Conservation (phyloP, 345 rosid species). For the Ceriops zippeliana region DNA sequence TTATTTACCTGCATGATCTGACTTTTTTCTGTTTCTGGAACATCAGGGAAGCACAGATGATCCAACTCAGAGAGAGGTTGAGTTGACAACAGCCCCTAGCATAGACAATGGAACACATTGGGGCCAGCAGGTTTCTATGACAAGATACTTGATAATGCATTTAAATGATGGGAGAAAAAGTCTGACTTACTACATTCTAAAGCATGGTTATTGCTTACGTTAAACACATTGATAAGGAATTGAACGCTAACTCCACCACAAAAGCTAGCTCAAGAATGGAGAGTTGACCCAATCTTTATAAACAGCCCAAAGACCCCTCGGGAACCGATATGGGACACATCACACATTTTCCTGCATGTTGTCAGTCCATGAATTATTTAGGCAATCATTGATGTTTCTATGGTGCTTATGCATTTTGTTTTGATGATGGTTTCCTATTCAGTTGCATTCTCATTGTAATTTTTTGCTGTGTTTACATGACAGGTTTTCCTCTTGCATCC, state of each 20-base stretch:
- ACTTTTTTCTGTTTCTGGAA: conserved; percentile 10
- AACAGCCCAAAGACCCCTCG: too few species aligned
- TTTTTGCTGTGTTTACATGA: conserved; percentile 12
- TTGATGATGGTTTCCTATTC: background rate
- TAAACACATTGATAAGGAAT: too few species aligned
- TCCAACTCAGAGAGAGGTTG: conserved; percentile 66
- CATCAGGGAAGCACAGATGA: conserved; percentile 72
- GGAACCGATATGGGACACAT: too few species aligned
- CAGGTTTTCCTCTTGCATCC: conserved; percentile 77
- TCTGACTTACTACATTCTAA: too few species aligned
- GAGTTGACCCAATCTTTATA: too few species aligned
- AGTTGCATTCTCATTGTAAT: conserved; percentile 1
- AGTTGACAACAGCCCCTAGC: conserved; percentile 90
- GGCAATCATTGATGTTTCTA: too few species aligned
- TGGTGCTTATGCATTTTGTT: background rate
- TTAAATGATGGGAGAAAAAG: background rate
- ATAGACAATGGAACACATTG: conserved; percentile 76
- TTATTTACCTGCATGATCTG: background rate
- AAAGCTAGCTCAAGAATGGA: too few species aligned
- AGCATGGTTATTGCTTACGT: too few species aligned
- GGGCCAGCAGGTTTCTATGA: conserved; percentile 84
- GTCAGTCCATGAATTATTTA: too few species aligned
- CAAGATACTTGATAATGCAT: background rate
- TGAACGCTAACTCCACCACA: too few species aligned
- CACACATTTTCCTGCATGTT: too few species aligned